Percentiles rank a stretch among this genome's conserved stretches.
These are phyloP conservation scores for Leishmania aethiopica DNA, from an alignment of 208 protist species.

Conservation along the genomic window DNA sequence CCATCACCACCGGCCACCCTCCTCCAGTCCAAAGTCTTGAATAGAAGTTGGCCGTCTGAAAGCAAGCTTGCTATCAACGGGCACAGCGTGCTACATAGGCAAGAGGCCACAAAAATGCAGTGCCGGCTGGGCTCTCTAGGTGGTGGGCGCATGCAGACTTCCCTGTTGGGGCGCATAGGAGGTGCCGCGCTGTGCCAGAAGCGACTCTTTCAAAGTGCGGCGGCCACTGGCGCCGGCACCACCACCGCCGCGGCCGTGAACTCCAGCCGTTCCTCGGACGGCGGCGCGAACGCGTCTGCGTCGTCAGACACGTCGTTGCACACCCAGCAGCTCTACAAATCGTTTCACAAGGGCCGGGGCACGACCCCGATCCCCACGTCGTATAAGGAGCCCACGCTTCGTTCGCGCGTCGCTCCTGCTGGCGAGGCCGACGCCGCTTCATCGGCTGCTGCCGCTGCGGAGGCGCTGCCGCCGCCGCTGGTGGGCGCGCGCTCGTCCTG, in stretches of 20 bases:
- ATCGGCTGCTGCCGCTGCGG: conserved; percentile 12
- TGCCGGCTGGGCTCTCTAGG: conserved; percentile 8
- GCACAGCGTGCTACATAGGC: not conserved
- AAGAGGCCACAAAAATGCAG: not conserved
- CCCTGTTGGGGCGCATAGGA: not conserved
- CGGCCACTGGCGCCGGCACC: not conserved
- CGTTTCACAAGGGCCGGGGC: conserved; percentile 71
- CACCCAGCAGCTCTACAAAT: conserved; percentile 73
- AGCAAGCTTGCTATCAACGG: not conserved
- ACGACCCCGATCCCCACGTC: conserved; percentile 43
- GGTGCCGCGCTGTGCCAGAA: not conserved
- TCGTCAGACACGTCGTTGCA: conserved; percentile 10
- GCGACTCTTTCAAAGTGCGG: conserved; percentile 16
- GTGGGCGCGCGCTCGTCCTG: conserved; percentile 70
- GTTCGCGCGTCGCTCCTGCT: conserved; percentile 8
- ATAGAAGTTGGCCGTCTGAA: no score
- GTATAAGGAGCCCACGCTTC: conserved; percentile 18
- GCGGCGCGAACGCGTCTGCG: not conserved
- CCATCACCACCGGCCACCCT: not conserved
- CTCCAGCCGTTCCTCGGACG: not conserved
- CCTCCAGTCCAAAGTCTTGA: not conserved
- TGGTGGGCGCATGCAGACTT: not conserved
- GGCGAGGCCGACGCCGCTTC: not conserved
- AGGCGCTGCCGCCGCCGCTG: conserved; percentile 7
- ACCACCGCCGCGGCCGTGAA: not conserved